These are phyloP conservation scores for Aeminium ludgeri DNA, from an alignment of 495 filamentous ascomycete genomes.

Conservation along the genomic window DNA sequence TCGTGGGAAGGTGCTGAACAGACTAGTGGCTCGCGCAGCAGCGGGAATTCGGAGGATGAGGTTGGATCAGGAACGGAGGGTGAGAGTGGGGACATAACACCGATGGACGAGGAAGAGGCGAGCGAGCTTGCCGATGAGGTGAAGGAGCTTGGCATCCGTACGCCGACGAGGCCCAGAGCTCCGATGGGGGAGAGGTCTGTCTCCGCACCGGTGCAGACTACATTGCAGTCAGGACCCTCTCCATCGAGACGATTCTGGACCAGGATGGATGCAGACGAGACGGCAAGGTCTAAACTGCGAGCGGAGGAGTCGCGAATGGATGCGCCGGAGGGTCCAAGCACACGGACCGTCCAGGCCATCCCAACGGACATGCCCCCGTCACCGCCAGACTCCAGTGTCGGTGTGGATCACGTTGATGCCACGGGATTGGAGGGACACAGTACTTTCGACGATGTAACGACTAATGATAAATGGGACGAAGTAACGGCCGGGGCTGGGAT, in stretches of 20 bases:
- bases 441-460: too few species aligned
- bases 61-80: not conserved
- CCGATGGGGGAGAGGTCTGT: conserved; percentile 24
- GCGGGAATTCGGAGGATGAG: conserved; percentile 17
- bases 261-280: conserved; percentile 2
- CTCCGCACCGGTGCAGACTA: conserved; percentile 31
- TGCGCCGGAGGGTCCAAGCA: not conserved
- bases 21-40: not conserved
- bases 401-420: conserved; percentile 2
- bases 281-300: not conserved
- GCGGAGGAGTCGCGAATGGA: not conserved
- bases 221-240: conserved; percentile 29
- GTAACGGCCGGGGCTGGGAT: too few species aligned
- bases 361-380: conserved; percentile 17
- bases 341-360: conserved; percentile 11
- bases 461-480: too few species aligned
- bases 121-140: conserved; percentile 1
- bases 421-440: too few species aligned
- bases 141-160: conserved; percentile 6
- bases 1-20: not conserved
- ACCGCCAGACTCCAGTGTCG: conserved; percentile 15
- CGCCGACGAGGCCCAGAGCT: conserved; percentile 15
- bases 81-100: conserved; percentile 8
- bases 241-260: conserved; percentile 20
- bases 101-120: too few species aligned